Conservation (phyloP, 306 rosid species). For the Casuarina cunninghamiana region DNA sequence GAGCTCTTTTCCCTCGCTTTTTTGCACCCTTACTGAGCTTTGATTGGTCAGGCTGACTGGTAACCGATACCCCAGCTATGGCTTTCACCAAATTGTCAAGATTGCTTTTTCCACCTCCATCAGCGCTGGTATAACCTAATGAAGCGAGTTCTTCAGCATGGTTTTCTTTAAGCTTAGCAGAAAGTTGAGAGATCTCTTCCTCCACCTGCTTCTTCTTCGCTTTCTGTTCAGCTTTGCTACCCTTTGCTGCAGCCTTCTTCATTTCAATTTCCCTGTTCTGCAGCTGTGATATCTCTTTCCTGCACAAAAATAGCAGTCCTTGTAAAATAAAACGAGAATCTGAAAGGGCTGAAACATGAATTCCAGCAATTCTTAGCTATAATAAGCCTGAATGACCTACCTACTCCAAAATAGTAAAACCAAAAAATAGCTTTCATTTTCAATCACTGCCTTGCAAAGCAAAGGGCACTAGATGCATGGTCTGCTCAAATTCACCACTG, state of each 20-base stretch:
- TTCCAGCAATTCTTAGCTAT: conserved; percentile 3
- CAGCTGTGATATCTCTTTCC: conserved; percentile 76
- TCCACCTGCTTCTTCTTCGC: conserved; percentile 93
- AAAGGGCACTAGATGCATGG: background rate
- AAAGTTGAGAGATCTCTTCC: conserved; percentile 78
- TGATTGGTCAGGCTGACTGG: conserved; percentile 54
- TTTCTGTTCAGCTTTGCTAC: conserved; percentile 97
- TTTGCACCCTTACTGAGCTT: conserved; percentile 71
- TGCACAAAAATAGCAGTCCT: conserved; percentile 32
- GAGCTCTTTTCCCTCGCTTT: conserved; percentile 73
- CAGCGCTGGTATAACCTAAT: conserved; percentile 60
- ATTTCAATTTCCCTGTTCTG: conserved; percentile 80
- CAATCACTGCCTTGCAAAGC: background rate
- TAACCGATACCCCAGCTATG: conserved; percentile 77
- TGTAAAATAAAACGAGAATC: conserved; percentile 15
- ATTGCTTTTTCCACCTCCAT: conserved; percentile 55
- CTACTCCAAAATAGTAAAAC: background rate
- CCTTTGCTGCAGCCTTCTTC: conserved; percentile 85
- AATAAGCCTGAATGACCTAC: conserved; percentile 1
- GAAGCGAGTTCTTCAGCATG: conserved; percentile 66
- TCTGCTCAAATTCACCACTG: background rate
- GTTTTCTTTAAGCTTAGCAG: conserved; percentile 68
- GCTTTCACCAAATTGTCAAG: conserved; percentile 80
- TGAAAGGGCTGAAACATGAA: background rate
- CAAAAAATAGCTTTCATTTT: background rate